phyloP scores from a whole-genome alignment of 768 basidiomycete species.

The Boletus rex-veris region DNA sequence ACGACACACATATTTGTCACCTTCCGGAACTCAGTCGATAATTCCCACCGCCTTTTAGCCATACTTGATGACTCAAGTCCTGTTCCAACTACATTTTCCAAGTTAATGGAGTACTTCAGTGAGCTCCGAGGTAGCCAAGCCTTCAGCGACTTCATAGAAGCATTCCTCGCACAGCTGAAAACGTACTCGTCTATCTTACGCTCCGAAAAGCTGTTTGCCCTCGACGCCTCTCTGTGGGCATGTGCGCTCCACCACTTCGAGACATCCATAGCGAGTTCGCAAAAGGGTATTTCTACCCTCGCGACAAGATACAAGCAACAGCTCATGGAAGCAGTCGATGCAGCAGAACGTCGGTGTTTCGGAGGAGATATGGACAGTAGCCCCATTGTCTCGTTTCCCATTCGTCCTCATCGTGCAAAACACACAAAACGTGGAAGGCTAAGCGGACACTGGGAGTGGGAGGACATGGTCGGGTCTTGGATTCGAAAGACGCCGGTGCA shows the following conservation, averaged over 20 bases:
- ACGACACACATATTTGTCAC: slow-evolving; percentile 17
- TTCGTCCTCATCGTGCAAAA: neutral
- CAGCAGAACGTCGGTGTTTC: slow-evolving; percentile 50
- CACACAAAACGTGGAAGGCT: slow-evolving; percentile 8
- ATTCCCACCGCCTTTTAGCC: slow-evolving; percentile 14
- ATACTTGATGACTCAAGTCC: slow-evolving; percentile 31
- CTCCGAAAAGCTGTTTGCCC: slow-evolving; percentile 33
- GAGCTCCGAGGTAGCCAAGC: slow-evolving; percentile 7
- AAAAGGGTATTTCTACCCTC: slow-evolving; percentile 21
- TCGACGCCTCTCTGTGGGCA: slow-evolving; percentile 53
- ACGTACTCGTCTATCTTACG: slow-evolving; percentile 31
- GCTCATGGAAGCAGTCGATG: slow-evolving; percentile 46
- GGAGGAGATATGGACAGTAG: slow-evolving; percentile 22
- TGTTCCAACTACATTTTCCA: slow-evolving; percentile 29
- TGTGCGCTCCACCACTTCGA: slow-evolving; percentile 50
- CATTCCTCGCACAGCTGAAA: slow-evolving; percentile 24
- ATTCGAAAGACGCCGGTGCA: slow-evolving; percentile 36
- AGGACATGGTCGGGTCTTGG: slow-evolving; percentile 45
- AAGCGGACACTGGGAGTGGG: slow-evolving; percentile 46
- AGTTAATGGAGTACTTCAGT: slow-evolving; percentile 24
- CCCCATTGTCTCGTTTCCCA: slow-evolving; percentile 13
- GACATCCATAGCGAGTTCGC: slow-evolving; percentile 21
- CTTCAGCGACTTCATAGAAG: slow-evolving; percentile 15
- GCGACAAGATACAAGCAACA: slow-evolving; percentile 36
- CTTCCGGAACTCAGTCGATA: slow-evolving; percentile 6